Conservation (phyloP, 148 eudicot species). For the Amaranthus palmeri region DNA sequence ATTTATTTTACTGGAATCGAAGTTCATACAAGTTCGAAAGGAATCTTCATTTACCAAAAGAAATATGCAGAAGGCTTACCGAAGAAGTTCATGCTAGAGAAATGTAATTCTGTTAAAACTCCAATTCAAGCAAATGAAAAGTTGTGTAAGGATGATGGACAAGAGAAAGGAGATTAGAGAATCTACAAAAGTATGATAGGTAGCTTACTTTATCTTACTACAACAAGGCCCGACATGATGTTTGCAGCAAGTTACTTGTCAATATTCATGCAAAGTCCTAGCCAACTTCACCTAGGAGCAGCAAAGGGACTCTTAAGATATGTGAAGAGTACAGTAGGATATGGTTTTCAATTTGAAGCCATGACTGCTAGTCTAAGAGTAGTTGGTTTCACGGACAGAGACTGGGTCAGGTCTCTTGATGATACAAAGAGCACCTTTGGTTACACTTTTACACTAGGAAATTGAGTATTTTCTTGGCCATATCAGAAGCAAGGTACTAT, state of each 20-base stretch:
- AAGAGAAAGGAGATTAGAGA: conserved; percentile 12
- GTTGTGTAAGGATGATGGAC: conserved; percentile 7
- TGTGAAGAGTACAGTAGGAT: neutral
- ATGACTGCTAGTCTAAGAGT: neutral
- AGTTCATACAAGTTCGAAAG: conserved; percentile 10
- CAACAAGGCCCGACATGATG: conserved; percentile 10
- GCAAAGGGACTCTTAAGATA: neutral
- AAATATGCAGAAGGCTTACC: conserved; percentile 14
- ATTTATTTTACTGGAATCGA: conserved; percentile 20
- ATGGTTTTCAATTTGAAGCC: neutral
- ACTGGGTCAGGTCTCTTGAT: neutral
- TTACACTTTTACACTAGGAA: neutral
- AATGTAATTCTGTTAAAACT: conserved; percentile 7
- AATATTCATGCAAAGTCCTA: neutral
- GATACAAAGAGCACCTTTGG: neutral
- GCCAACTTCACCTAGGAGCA: neutral
- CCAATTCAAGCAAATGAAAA: conserved; percentile 16
- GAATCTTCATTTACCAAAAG: conserved; percentile 15
- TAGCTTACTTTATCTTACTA: conserved; percentile 16
- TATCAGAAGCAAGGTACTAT: neutral
- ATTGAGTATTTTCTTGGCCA: neutral
- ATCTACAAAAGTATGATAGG: conserved; percentile 21
- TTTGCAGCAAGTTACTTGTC: neutral
- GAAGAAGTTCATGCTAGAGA: neutral
- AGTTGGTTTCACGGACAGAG: neutral